Evolutionary conservation across 371 early-diverging fungal species (phyloP).

Genomic region (Dipsacomyces acuminosporus): DNA sequence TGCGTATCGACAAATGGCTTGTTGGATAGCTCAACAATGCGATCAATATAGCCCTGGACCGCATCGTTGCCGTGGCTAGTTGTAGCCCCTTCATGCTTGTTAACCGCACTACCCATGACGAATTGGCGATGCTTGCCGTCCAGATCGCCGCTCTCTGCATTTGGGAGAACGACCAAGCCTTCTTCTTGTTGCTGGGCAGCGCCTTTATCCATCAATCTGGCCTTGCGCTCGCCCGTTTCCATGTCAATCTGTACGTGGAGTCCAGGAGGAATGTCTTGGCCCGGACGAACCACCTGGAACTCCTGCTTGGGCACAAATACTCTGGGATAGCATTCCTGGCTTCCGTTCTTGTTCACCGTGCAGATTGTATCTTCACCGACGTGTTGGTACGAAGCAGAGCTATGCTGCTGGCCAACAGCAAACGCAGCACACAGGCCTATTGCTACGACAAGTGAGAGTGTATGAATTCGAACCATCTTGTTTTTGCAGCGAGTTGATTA

Average conservation of each 20-base stretch:
- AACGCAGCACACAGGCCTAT: no score
- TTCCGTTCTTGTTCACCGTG: conserved; percentile 1
- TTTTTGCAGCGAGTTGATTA: no score
- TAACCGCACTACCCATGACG: no score
- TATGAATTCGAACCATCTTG: no score
- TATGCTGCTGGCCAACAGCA: no score
- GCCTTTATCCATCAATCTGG: conserved; percentile 46
- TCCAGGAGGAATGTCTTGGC: conserved; percentile 55
- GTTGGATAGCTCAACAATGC: background rate
- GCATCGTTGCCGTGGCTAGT: background rate
- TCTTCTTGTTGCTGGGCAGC: background rate
- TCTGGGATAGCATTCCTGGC: conserved; percentile 50
- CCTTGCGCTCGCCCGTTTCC: conserved; percentile 50
- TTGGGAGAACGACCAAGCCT: background rate
- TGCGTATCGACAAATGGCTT: conserved; percentile 2
- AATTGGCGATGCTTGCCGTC: no score
- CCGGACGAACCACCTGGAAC: conserved; percentile 51
- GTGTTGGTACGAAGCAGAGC: background rate
- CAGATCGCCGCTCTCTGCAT: background rate
- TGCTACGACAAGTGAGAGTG: no score
- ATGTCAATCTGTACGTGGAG: conserved; percentile 57
- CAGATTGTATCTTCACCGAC: conserved; percentile 3
- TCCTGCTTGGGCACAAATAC: conserved; percentile 53
- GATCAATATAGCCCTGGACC: conserved; percentile 6
- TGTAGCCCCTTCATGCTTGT: background rate